These are phyloP conservation scores for Phaeosphaeriaceae sp. DNA, from an alignment of 2,329 filamentous ascomycete genomes.

Conservation along the genomic window DNA sequence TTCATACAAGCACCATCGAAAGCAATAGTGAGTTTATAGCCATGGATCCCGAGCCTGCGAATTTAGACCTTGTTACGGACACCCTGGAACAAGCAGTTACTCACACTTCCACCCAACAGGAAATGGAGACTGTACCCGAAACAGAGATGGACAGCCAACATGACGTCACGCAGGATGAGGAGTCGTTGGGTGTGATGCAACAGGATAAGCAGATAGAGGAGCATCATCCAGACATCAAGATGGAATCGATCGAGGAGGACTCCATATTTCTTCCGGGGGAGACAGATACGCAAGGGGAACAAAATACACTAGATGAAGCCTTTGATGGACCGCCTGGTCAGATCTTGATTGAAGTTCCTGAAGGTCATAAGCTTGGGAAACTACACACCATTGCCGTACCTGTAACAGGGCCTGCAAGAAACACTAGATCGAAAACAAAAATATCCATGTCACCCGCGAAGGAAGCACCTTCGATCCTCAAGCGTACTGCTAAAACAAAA, in stretches of 20 bases:
- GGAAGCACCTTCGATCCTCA: conserved; percentile 15
- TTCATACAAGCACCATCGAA: conserved; percentile 3
- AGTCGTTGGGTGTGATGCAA: conserved; percentile 2
- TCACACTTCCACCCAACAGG: conserved; percentile 12
- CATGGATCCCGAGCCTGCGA: conserved; percentile 12
- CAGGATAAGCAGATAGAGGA: conserved; percentile 5
- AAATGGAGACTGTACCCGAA: not conserved
- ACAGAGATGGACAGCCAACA: conserved; percentile 1
- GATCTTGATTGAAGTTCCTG: conserved; percentile 23
- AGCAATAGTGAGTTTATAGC: conserved; percentile 16
- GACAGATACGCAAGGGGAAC: conserved; percentile 7
- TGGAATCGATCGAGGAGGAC: conserved; percentile 40
- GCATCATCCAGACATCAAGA: conserved; percentile 30
- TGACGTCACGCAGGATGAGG: conserved; percentile 13
- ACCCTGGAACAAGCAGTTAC: conserved; percentile 2
- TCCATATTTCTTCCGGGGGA: conserved; percentile 11
- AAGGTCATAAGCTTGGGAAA: conserved; percentile 29
- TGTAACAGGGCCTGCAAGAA: conserved; percentile 35
- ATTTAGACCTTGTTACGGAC: not conserved
- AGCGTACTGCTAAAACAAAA: conserved; percentile 24
- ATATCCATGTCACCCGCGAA: conserved; percentile 26
- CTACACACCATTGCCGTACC: conserved; percentile 26
- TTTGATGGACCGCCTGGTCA: conserved; percentile 14
- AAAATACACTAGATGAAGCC: not conserved
- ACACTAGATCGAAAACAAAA: conserved; percentile 42